Evolutionary conservation across 179 eudicot genomes (phyloP).

Genomic region (Camellia oleifera): DNA sequence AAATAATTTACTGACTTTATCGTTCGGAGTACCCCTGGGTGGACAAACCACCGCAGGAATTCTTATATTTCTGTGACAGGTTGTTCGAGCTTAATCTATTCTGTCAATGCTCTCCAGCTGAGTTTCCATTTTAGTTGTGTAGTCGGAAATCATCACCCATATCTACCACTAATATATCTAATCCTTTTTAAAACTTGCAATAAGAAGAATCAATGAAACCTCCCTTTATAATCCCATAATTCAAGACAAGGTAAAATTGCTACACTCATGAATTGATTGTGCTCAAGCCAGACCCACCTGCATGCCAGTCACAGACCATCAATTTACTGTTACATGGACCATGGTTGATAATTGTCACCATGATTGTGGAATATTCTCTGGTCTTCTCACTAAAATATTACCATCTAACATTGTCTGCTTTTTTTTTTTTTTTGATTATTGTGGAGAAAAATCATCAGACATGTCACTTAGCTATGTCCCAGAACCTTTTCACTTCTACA

Average conservation of each 20-base stretch:
- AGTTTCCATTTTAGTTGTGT: too few relatives aligned
- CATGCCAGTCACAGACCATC: conserved; percentile 12
- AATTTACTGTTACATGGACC: neutral
- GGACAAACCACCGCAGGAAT: too few relatives aligned
- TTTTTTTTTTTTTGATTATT: neutral
- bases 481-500: neutral
- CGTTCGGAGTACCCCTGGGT: too few relatives aligned
- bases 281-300: neutral
- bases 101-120: too few relatives aligned
- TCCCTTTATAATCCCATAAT: neutral
- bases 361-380: neutral
- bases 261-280: neutral
- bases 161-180: too few relatives aligned
- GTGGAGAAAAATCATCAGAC: neutral
- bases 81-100: too few relatives aligned
- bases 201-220: neutral
- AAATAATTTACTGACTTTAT: too few relatives aligned
- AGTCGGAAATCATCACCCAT: too few relatives aligned
- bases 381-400: neutral
- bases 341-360: neutral
- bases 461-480: neutral
- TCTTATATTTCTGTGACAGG: too few relatives aligned
- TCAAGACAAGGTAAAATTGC: neutral
- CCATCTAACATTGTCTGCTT: neutral
- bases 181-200: too few relatives aligned